Evolutionary conservation across 1,284 basidiomycete species (phyloP), one percentile per base, ranked within the genome.

Genomic region (Taiwanofungus camphoratus): DNA sequence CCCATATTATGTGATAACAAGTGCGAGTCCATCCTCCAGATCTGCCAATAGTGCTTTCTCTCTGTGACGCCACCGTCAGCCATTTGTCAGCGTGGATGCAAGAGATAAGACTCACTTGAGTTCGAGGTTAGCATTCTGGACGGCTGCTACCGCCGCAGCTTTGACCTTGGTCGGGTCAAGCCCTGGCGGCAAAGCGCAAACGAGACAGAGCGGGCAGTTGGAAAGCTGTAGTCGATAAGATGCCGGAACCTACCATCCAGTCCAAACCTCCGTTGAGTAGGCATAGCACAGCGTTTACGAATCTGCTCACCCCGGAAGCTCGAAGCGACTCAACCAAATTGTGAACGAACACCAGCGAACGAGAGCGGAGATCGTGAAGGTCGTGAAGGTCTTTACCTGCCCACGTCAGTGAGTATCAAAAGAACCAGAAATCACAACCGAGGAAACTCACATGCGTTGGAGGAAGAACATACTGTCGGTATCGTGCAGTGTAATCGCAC

Each of bases 311-410:
- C 52, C 81, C 82, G 45, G 72, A 71, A 6, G 75, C 68, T 35
- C 76, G 74, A 41, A 87, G 69, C 4, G 72, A 69, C 49, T 76
- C 72, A 32, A 82, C 59, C 29, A 85, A 65, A 48, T 77, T 71
- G 54, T 85, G 82, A 30, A 85, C 71, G 60, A 84, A 79, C 22
- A 74, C 52, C n/a, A 86, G 67, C 31, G 76, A 76, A 36, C 78
- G 74, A 32, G 78, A 71, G 31, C 77, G 70, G 52, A 86, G 60
- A 55, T 85, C 72, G 52, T 82, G 66, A 53, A 87, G 67, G 67
- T 87, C 74, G 61, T 87, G 68, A 41, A 87, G 67, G 59, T 83
- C 81, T 49, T 74, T 59, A 55, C 71, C 82, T 83, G 22, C 15
- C 9, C n/a, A 19, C 48, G 46, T 48, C 23, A 20, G 9, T 21